A percentile compares a stretch with the other conserved stretches of the same genome.
phyloP scores from a whole-genome alignment of 768 basidiomycete species.

The Ramaria sp. region DNA sequence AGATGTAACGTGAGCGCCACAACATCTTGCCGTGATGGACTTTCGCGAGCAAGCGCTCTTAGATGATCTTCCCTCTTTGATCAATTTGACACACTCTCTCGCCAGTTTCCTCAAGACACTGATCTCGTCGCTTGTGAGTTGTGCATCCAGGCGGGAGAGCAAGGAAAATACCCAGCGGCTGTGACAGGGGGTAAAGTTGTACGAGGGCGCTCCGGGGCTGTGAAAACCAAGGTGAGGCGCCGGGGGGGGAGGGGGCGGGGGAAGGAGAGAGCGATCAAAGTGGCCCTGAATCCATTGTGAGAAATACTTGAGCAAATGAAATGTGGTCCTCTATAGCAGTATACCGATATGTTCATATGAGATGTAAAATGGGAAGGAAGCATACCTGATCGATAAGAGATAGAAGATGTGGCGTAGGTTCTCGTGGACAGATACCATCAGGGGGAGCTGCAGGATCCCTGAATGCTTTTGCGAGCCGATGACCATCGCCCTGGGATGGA shows the following conservation, averaged over 20 bases:
- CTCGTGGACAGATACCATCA: constrained; percentile 20
- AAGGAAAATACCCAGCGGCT: constrained; percentile 72
- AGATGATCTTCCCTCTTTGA: constrained; percentile 25
- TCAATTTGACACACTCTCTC: constrained; percentile 50
- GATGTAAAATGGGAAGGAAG: constrained; percentile 4
- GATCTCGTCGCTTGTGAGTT: constrained; percentile 66
- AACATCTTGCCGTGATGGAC: background rate
- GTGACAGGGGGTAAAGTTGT: constrained; percentile 40
- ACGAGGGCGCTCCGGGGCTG: constrained; percentile 5
- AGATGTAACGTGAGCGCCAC: background rate
- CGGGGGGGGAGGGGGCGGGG: constrained; percentile 11
- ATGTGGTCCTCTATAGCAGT: constrained; percentile 51
- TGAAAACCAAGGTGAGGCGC: background rate
- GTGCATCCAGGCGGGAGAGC: constrained; percentile 56
- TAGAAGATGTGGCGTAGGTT: constrained; percentile 49
- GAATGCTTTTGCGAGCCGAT: background rate
- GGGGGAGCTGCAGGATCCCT: background rate
- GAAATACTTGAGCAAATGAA: constrained; percentile 79
- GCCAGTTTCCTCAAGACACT: constrained; percentile 65
- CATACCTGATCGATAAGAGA: constrained; percentile 57
- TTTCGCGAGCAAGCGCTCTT: constrained; percentile 9
- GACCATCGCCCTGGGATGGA: background rate
- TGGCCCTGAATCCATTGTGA: constrained; percentile 67
- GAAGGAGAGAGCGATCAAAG: constrained; percentile 30
- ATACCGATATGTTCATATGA: background rate